These are phyloP conservation scores for Coniophora puteana DNA, from an alignment of 1,284 basidiomycete genomes.

Conservation along the genomic window DNA sequence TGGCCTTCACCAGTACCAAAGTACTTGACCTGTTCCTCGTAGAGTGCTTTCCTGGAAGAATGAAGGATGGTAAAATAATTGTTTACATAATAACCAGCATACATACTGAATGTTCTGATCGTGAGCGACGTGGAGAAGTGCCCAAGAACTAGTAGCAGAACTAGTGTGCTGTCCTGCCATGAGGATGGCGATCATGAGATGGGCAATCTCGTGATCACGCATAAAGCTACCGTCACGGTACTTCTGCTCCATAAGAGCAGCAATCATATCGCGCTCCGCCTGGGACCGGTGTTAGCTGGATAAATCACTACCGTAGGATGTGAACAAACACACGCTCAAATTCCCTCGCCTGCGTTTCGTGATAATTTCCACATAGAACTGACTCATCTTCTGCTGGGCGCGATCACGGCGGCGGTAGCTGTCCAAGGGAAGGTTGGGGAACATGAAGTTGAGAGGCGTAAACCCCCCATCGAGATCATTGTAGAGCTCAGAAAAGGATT, in stretches of 20 bases:
- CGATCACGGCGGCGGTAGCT: constrained; percentile 85
- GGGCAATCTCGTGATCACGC: constrained; percentile 90
- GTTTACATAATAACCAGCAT: background rate
- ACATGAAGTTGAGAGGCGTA: constrained; percentile 91
- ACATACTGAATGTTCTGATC: constrained; percentile 75
- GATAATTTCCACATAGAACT: constrained; percentile 92
- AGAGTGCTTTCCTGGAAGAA: constrained; percentile 63
- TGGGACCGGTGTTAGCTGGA: constrained; percentile 21
- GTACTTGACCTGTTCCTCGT: constrained; percentile 84
- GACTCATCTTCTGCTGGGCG: constrained; percentile 92
- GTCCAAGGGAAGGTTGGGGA: constrained; percentile 90
- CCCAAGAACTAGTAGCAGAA: constrained; percentile 90
- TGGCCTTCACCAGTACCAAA: constrained; percentile 82
- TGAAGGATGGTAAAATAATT: constrained; percentile 1
- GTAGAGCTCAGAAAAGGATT: constrained; percentile 84
- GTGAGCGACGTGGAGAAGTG: constrained; percentile 85
- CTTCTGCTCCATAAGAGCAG: constrained; percentile 79
- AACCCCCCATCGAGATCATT: constrained; percentile 92
- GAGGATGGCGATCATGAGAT: constrained; percentile 93
- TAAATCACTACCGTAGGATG: background rate
- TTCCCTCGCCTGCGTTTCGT: constrained; percentile 62
- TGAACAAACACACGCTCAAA: constrained; percentile 37
- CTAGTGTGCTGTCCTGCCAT: constrained; percentile 99
- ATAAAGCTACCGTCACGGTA: constrained; percentile 86
- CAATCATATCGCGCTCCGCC: constrained; percentile 91